Evolutionary conservation across 192 early-diverging fungal genomes (phyloP).

Genomic region (Backusella psychrophila): DNA sequence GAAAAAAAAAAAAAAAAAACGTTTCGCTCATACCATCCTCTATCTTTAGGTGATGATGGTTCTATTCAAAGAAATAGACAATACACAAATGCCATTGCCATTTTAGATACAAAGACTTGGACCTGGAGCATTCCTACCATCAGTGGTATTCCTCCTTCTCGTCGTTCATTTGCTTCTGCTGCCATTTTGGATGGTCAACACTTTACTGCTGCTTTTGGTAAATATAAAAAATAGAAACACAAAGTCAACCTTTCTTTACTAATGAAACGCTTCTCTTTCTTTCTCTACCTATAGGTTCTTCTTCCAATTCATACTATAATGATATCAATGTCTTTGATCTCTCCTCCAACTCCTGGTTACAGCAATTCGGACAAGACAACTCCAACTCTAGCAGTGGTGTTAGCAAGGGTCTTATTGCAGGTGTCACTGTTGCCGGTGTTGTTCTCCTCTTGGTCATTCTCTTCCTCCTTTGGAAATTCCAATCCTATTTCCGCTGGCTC

Average conservation of each 20-base stretch:
- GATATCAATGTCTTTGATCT: slow-evolving; percentile 32
- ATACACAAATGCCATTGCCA: slow-evolving; percentile 22
- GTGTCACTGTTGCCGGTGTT: slow-evolving; percentile 30
- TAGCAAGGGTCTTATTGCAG: slow-evolving; percentile 21
- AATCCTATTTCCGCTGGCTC: slow-evolving; percentile 26
- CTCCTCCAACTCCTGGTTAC: slow-evolving; percentile 16
- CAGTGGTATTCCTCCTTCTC: slow-evolving; percentile 28
- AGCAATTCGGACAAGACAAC: not conserved
- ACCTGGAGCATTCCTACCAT: slow-evolving; percentile 25
- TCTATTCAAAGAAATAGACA: not conserved
- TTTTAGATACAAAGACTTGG: slow-evolving; percentile 32
- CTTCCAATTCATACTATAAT: slow-evolving; percentile 28
- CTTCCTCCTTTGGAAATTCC: slow-evolving; percentile 31
- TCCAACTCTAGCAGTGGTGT: not conserved
- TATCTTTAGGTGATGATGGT: slow-evolving; percentile 21
- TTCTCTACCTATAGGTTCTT: slow-evolving; percentile 13
- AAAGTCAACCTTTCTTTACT: not conserved
- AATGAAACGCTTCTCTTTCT: not conserved
- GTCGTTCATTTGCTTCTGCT: slow-evolving; percentile 28
- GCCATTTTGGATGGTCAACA: slow-evolving; percentile 24
- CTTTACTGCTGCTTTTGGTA: slow-evolving; percentile 32
- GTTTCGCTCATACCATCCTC: not conserved
- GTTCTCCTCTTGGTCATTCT: slow-evolving; percentile 21
- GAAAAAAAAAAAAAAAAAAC: not conserved
- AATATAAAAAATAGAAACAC: not conserved